phyloP scores from a whole-genome alignment of 1,284 basidiomycete genomes.

The Ustilago hordei region DNA sequence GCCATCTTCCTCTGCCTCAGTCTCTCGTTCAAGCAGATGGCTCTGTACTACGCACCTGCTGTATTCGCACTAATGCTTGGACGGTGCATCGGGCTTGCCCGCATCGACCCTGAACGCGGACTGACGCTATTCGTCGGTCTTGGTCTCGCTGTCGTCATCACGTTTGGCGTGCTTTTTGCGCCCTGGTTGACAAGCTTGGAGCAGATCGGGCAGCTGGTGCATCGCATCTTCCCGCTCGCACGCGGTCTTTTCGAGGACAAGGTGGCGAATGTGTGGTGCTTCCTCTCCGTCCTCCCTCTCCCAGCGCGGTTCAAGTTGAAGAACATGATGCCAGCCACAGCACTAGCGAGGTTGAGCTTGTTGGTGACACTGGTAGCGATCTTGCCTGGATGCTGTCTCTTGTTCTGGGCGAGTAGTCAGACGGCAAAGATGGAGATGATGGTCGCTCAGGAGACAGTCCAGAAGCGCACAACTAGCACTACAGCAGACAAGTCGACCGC shows the following conservation, averaged over 20 bases:
- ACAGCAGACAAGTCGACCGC: neutral
- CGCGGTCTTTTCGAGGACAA: conserved; percentile 95
- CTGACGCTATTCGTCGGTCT: conserved; percentile 78
- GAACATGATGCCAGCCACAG: conserved; percentile 42
- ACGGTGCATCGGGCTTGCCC: conserved; percentile 79
- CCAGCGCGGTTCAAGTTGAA: conserved; percentile 57
- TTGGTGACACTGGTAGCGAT: conserved; percentile 68
- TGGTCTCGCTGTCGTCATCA: conserved; percentile 71
- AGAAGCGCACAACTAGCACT: neutral
- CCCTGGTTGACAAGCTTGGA: conserved; percentile 79
- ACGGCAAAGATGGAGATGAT: conserved; percentile 65
- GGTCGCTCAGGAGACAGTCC: conserved; percentile 41
- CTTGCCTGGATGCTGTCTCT: conserved; percentile 59
- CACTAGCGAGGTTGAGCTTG: conserved; percentile 69
- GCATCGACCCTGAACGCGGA: conserved; percentile 77
- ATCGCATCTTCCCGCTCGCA: conserved; percentile 88
- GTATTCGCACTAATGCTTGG: conserved; percentile 68
- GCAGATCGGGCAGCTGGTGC: conserved; percentile 75
- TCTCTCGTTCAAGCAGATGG: conserved; percentile 94
- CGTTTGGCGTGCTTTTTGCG: conserved; percentile 79
- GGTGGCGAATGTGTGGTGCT: conserved; percentile 90
- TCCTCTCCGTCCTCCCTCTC: conserved; percentile 59
- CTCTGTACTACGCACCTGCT: conserved; percentile 90
- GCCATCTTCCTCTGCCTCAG: conserved; percentile 85
- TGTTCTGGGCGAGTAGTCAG: conserved; percentile 58